Conservation (phyloP, 257 asterid species). For the Misopates orontium region DNA sequence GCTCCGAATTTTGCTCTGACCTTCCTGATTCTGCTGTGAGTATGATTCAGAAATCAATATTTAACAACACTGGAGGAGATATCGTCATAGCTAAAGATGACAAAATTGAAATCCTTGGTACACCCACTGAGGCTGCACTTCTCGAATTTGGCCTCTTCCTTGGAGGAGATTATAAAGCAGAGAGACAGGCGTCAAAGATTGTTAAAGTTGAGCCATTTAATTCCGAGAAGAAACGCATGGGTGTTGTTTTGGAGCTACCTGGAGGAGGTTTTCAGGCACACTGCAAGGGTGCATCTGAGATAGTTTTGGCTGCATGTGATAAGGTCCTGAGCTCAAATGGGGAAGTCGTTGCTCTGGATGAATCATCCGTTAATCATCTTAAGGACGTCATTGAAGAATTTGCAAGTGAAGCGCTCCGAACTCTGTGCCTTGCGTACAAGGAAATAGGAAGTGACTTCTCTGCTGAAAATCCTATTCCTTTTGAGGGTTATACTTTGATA, state of each 20-base stretch:
- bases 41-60: slow-evolving; percentile 61
- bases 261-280: slow-evolving; percentile 68
- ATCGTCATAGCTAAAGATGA: slow-evolving; percentile 59
- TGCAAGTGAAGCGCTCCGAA: slow-evolving; percentile 79
- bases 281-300: slow-evolving; percentile 90
- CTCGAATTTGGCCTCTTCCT: slow-evolving; percentile 72
- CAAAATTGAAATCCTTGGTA: slow-evolving; percentile 68
- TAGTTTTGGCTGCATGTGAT: slow-evolving; percentile 71
- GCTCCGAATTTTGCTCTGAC: slow-evolving; percentile 43
- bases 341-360: slow-evolving; percentile 53
- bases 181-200: slow-evolving; percentile 44
- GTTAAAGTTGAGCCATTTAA: slow-evolving; percentile 84
- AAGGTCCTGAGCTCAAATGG: slow-evolving; percentile 62
- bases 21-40: slow-evolving; percentile 49
- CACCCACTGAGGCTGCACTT: slow-evolving; percentile 86
- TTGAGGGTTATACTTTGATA: slow-evolving; percentile 56
- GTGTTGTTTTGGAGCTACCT: slow-evolving; percentile 69
- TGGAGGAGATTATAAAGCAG: slow-evolving; percentile 65
- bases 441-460: slow-evolving; percentile 65
- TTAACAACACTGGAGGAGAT: slow-evolving; percentile 83
- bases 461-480: slow-evolving; percentile 55
- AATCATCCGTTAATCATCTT: slow-evolving; percentile 38
- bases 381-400: slow-evolving; percentile 57
- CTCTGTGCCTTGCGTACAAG: slow-evolving; percentile 76
- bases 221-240: slow-evolving; percentile 85